Evolutionary conservation across 441 rosid genomes (phyloP).

Genomic region (Croton laevigatus): DNA sequence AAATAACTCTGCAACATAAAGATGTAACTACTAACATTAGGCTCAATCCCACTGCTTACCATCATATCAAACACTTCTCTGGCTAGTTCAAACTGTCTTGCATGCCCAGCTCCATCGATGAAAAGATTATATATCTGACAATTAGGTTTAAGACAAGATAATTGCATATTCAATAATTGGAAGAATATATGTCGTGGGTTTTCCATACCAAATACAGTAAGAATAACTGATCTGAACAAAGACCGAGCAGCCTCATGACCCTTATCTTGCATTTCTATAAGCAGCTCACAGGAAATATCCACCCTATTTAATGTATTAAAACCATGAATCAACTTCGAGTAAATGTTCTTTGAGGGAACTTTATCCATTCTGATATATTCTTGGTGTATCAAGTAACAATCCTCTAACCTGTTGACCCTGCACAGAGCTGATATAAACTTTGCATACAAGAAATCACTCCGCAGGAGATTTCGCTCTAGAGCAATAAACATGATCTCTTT

Average conservation of each 20-base stretch:
- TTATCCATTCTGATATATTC: constrained; percentile 39
- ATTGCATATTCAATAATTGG: constrained; percentile 48
- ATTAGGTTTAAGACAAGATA: constrained; percentile 36
- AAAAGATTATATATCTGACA: constrained; percentile 42
- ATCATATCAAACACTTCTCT: constrained; percentile 61
- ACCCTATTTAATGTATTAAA: constrained; percentile 44
- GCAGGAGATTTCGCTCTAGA: constrained; percentile 40
- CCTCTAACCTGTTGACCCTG: constrained; percentile 49
- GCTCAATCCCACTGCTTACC: constrained; percentile 45
- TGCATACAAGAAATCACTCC: constrained; percentile 34
- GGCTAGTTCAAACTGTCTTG: constrained; percentile 65
- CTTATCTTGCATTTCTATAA: constrained; percentile 72
- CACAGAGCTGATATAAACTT: constrained; percentile 59
- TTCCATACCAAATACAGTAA: constrained; percentile 48
- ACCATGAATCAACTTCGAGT: constrained; percentile 49
- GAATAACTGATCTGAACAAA: constrained; percentile 52
- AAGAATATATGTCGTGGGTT: constrained; percentile 39
- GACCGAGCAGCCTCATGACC: constrained; percentile 40
- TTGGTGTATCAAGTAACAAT: constrained; percentile 49
- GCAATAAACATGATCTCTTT: constrained; percentile 49
- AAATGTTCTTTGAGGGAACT: constrained; percentile 27
- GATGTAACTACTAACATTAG: constrained; percentile 37
- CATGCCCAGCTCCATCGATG: constrained; percentile 76
- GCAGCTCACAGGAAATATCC: constrained; percentile 63
- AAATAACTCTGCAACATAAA: constrained; percentile 65